Conservation (phyloP, 1,284 basidiomycete species). For the Phellopilus nigrolimitatus region DNA sequence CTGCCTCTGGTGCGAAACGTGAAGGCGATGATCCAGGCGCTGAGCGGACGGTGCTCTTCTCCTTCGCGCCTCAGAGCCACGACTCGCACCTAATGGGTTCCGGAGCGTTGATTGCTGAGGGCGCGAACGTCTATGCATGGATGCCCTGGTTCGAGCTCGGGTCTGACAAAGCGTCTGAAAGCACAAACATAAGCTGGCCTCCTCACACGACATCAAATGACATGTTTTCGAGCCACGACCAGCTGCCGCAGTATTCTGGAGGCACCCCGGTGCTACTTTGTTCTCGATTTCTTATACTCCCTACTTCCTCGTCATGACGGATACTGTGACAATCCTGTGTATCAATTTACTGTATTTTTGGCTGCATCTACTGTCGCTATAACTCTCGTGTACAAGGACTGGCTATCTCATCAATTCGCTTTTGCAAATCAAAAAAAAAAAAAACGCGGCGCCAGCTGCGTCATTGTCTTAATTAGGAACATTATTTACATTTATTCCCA, state of each 20-base stretch:
- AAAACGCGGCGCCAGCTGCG: too few species aligned
- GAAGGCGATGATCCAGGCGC: conserved; percentile 23
- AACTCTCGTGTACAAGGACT: too few species aligned
- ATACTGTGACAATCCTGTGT: too few species aligned
- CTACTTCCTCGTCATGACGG: not conserved
- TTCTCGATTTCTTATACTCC: not conserved
- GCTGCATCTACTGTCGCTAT: too few species aligned
- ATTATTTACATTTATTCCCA: too few species aligned
- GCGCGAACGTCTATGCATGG: conserved; percentile 25
- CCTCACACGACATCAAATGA: not conserved
- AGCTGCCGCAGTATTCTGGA: not conserved
- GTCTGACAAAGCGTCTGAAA: not conserved
- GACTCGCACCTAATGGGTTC: conserved; percentile 22
- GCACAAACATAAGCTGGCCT: not conserved
- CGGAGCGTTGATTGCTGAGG: conserved; percentile 24
- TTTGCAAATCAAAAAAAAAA: too few species aligned
- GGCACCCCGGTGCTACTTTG: not conserved
- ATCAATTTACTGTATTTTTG: too few species aligned
- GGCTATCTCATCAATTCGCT: too few species aligned
- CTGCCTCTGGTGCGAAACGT: too few species aligned
- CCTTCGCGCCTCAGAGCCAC: conserved; percentile 22
- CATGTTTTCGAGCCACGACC: not conserved
- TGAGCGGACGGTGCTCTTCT: conserved; percentile 30
- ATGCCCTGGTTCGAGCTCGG: conserved; percentile 27
- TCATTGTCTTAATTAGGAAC: too few species aligned